Percentiles rank a stretch among this genome's conserved stretches.
These are phyloP conservation scores for Colletotrichum brevisporum DNA, from an alignment of 2,329 filamentous ascomycete species.

Conservation along the genomic window DNA sequence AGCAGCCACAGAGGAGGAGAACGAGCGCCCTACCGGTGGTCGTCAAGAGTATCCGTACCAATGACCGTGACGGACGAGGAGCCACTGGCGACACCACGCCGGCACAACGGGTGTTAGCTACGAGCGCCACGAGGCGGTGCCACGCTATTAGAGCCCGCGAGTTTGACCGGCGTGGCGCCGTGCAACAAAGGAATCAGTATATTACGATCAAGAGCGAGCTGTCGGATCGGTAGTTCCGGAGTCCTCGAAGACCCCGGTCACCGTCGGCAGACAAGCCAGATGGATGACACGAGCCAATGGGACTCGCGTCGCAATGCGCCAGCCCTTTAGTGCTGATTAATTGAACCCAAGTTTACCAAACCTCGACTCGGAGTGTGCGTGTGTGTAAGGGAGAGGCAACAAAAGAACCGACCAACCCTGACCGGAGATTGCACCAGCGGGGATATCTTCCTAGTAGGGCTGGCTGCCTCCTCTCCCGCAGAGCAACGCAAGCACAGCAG, in stretches of 20 bases:
- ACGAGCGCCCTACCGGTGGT: slow-evolving; percentile 4
- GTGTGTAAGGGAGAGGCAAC: too few relatives aligned
- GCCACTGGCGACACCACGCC: slow-evolving; percentile 12
- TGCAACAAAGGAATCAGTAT: slow-evolving; percentile 22
- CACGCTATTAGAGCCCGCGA: not conserved
- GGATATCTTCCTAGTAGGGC: slow-evolving; percentile 16
- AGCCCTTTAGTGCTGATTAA: slow-evolving; percentile 35
- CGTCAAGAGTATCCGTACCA: slow-evolving; percentile 3
- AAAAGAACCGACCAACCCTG: too few relatives aligned
- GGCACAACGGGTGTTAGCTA: slow-evolving; percentile 25
- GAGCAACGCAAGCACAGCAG: not conserved
- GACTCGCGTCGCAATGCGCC: slow-evolving; percentile 18
- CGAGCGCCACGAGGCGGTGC: slow-evolving; percentile 14
- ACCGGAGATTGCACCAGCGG: slow-evolving; percentile 4
- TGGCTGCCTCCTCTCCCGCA: slow-evolving; percentile 10
- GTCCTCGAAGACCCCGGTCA: slow-evolving; percentile 30
- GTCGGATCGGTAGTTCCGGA: slow-evolving; percentile 19
- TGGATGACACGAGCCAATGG: slow-evolving; percentile 28
- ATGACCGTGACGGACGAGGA: slow-evolving; percentile 4
- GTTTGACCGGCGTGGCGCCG: slow-evolving; percentile 19
- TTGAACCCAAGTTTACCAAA: slow-evolving; percentile 15
- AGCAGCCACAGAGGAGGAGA: not conserved
- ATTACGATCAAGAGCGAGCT: slow-evolving; percentile 8
- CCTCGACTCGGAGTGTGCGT: not conserved
- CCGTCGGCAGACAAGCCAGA: slow-evolving; percentile 22